Conservation (phyloP, 2,329 filamentous ascomycete species). For the Sarocladiaceae sp. region DNA sequence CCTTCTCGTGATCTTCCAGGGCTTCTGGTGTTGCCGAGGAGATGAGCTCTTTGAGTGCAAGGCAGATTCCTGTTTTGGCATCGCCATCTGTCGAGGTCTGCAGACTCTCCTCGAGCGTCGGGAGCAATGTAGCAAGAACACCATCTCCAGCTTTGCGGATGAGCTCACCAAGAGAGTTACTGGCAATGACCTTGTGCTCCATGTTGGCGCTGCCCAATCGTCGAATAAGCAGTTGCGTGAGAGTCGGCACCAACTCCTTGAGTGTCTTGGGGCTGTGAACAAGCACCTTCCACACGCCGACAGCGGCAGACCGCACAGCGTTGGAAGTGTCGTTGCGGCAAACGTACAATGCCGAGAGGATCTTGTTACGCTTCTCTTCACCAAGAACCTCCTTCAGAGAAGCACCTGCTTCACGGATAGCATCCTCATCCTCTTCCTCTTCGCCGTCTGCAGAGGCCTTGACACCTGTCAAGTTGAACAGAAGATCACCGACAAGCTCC, state of each 20-base stretch:
- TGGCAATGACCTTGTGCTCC: conserved; percentile 98
- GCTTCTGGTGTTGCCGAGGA: conserved; percentile 81
- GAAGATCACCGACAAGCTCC: conserved; percentile 88
- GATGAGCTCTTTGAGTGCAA: conserved; percentile 90
- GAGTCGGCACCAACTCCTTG: conserved; percentile 89
- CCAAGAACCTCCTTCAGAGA: conserved; percentile 93
- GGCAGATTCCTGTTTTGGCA: conserved; percentile 93
- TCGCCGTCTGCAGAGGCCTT: conserved; percentile 70
- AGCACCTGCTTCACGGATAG: conserved; percentile 76
- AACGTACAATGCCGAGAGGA: conserved; percentile 94
- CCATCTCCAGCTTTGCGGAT: conserved; percentile 96
- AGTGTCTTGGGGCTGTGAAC: conserved; percentile 87
- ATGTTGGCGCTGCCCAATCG: conserved; percentile 92
- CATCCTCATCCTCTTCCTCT: conserved; percentile 71
- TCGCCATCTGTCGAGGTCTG: conserved; percentile 84
- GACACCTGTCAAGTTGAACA: conserved; percentile 97
- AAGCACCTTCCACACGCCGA: conserved; percentile 93
- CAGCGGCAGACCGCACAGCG: conserved; percentile 80
- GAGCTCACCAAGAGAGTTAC: conserved; percentile 91
- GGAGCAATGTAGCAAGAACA: conserved; percentile 79
- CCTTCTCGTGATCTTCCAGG: conserved; percentile 91
- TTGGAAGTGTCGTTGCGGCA: conserved; percentile 95
- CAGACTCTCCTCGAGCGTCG: conserved; percentile 86
- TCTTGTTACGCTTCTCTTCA: conserved; percentile 93
- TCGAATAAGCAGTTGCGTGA: conserved; percentile 90